Evolutionary conservation across 495 filamentous ascomycete species (phyloP).

Genomic region (Hypoxylon fragiforme): DNA sequence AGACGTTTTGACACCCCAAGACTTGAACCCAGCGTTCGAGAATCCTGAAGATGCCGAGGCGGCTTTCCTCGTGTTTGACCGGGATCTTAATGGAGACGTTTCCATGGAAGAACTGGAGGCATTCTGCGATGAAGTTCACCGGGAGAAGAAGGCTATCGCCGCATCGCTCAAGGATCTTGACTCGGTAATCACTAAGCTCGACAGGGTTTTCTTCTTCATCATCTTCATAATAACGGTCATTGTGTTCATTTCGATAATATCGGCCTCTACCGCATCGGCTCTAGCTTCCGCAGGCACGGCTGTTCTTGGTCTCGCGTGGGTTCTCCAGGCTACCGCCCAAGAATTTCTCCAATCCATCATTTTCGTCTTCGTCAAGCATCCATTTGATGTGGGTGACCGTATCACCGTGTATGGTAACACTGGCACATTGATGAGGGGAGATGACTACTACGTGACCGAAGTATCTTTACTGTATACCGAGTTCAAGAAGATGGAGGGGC

Average conservation of each 20-base stretch:
- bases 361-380: slow-evolving; percentile 98
- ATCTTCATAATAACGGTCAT: slow-evolving; percentile 76
- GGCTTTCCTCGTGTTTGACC: slow-evolving; percentile 92
- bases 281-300: slow-evolving; percentile 85
- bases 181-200: slow-evolving; percentile 90
- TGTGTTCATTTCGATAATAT: slow-evolving; percentile 87
- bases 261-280: slow-evolving; percentile 79
- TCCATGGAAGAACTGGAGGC: slow-evolving; percentile 94
- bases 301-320: slow-evolving; percentile 86
- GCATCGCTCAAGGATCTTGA: slow-evolving; percentile 94
- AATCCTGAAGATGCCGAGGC: slow-evolving; percentile 86
- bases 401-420: slow-evolving; percentile 91
- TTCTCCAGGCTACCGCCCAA: slow-evolving; percentile 88
- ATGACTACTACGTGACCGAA: slow-evolving; percentile 96
- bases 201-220: slow-evolving; percentile 84
- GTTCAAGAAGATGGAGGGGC: slow-evolving; percentile 97
- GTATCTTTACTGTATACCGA: slow-evolving; percentile 95
- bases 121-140: slow-evolving; percentile 90
- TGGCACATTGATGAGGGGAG: slow-evolving; percentile 71
- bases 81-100: slow-evolving; percentile 95
- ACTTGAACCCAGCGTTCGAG: slow-evolving; percentile 80
- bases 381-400: slow-evolving; percentile 94
- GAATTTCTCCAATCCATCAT: slow-evolving; percentile 90
- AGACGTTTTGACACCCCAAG: slow-evolving; percentile 74
- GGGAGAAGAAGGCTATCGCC: slow-evolving; percentile 93